Percentiles rank a stretch among this genome's conserved stretches.
Conservation (phyloP, 345 rosid genomes). For the Murraya koenigii region DNA sequence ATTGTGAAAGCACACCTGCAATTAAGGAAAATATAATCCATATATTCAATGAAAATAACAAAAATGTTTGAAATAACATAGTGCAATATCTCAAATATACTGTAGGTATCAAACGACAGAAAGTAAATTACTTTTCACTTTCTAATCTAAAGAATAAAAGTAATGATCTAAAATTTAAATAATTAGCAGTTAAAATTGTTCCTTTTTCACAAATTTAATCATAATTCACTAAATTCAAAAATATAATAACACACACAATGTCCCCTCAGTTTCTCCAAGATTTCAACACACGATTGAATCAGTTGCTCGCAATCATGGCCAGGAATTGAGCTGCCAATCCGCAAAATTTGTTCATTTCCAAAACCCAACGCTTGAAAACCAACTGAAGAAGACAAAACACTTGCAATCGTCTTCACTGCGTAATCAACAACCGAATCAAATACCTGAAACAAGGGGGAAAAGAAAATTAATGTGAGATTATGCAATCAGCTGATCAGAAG, state of each 20-base stretch:
- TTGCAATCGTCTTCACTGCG: conserved; percentile 51
- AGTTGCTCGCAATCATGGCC: conserved; percentile 39
- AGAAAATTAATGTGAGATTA: background rate
- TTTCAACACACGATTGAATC: conserved; percentile 36
- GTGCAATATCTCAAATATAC: background rate
- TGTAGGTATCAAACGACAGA: background rate
- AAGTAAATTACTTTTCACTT: background rate
- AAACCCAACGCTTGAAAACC: conserved; percentile 34
- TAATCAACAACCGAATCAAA: conserved; percentile 53
- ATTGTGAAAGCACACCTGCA: conserved; percentile 38
- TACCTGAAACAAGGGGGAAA: conserved; percentile 35
- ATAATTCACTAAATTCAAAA: background rate
- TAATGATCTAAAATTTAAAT: background rate
- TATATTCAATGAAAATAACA: background rate
- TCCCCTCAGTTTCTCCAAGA: conserved; percentile 39
- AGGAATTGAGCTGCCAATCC: conserved; percentile 50
- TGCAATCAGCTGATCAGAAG: background rate
- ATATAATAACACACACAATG: conserved; percentile 34
- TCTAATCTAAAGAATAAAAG: background rate
- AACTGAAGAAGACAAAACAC: conserved; percentile 52
- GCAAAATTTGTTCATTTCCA: conserved; percentile 43
- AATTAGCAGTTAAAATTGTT: background rate
- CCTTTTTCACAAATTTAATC: background rate
- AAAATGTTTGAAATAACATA: background rate
- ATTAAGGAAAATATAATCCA: background rate